phyloP scores from a whole-genome alignment of 2,329 filamentous ascomycete genomes.

The Aquanectria penicillioides region DNA sequence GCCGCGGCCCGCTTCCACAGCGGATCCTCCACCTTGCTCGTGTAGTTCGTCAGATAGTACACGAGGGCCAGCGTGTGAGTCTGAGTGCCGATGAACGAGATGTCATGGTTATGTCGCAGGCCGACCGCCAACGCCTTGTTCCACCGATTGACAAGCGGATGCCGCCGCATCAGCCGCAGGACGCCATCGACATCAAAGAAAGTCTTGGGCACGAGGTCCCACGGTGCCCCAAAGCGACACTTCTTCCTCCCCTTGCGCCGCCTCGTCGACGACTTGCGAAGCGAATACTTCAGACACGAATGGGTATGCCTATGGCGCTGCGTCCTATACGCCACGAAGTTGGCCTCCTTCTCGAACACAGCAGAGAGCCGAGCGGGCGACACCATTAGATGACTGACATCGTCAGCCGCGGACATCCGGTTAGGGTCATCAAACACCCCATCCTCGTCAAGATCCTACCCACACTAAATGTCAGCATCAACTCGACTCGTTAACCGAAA shows the following conservation, averaged over 20 bases:
- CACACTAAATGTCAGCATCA: no score
- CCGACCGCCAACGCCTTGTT: background rate
- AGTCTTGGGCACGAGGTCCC: background rate
- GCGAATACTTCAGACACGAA: background rate
- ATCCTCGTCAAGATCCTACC: background rate
- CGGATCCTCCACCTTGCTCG: background rate
- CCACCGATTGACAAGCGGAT: background rate
- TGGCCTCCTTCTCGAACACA: conserved; percentile 10
- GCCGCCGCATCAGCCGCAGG: background rate
- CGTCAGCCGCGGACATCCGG: background rate
- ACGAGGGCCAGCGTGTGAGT: background rate
- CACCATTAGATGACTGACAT: background rate
- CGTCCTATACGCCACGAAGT: conserved; percentile 9
- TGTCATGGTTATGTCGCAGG: background rate
- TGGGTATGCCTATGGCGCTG: background rate
- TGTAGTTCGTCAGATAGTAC: background rate
- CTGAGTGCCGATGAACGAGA: background rate
- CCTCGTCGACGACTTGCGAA: no score
- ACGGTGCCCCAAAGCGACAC: background rate
- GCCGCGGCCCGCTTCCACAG: background rate
- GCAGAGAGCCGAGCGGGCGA: background rate
- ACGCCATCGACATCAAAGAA: background rate
- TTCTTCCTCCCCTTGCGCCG: background rate
- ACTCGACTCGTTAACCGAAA: no score
- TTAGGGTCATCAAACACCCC: background rate